Base-by-base conservation (phyloP, 2,329 filamentous ascomycete genomes). In the Pseudogymnoascus sp. region DNA sequence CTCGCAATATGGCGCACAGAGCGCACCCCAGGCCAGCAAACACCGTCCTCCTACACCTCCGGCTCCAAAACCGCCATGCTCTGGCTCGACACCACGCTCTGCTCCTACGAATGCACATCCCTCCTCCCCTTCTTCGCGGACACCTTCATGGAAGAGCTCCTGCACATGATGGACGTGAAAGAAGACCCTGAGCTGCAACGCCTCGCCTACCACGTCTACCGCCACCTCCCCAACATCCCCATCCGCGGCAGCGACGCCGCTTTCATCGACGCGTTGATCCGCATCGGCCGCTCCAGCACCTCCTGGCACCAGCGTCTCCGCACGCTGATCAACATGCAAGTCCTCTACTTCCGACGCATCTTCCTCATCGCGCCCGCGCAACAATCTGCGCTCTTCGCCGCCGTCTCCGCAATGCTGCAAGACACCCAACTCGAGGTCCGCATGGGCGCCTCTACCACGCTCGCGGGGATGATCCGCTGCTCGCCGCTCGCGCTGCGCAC, bases 91-190 rank as follows among this genome's bases (percentile, higher is more conserved):
- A 89, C 86, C 57, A 94, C 91, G 14, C 79, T 99, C 2, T 91
- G 90, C 2, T 96, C 91, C 0, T 89, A 95, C 65, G 94, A 97
- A 72, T 99, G 94, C 74, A 96, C 86, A 0, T 88, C 94, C 70
- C 83, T 99, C 12, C 85, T 95, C 16, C 85, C 87, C 3, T 97
- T 97, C 81, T 97, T 99, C 78, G 89, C 91, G 0, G 82, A 89
- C 35, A 81, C 88, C 0, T 93, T 97, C 70, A 94, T 96, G 73
- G 90, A 94, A 68, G 90, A 97, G 72, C 83, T 99, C 12, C 78
- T 99, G 59, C 92, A 99, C 78, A 99, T 99, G 94, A 99, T 99
- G 93, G 94, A 99, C 70, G 91, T 99, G 72, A 97, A 97, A 74
- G 94, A 99, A 74, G 94, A 99, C 69, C 91, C 91, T 0, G 95